Conservation (phyloP, 306 rosid genomes). For the Carpinus fangiana region DNA sequence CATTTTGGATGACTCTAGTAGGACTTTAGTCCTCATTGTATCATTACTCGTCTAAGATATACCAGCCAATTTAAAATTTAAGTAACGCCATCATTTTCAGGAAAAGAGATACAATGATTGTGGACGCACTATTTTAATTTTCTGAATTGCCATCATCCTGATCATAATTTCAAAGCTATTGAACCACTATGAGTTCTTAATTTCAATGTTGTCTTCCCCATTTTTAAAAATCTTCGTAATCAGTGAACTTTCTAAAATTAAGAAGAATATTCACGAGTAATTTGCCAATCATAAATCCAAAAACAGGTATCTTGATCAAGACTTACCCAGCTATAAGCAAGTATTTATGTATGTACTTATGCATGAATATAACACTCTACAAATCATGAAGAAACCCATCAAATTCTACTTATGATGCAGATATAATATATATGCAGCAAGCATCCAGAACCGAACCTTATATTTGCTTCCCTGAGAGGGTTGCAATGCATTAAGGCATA, state of each 20-base stretch:
- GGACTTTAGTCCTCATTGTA: no score
- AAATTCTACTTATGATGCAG: conserved; percentile 23
- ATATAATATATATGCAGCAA: conserved; percentile 38
- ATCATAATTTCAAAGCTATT: neutral
- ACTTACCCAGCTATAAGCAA: conserved; percentile 19
- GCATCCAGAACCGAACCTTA: conserved; percentile 81
- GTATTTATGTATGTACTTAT: conserved; percentile 10
- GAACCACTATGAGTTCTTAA: neutral
- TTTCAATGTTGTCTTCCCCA: neutral
- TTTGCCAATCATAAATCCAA: neutral
- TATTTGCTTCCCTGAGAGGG: conserved; percentile 77
- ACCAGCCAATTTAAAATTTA: neutral
- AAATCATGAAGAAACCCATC: conserved; percentile 15
- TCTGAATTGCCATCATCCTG: neutral
- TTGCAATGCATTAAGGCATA: conserved; percentile 91
- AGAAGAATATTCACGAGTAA: no score
- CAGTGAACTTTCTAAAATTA: neutral
- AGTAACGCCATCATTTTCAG: neutral
- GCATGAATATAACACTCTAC: neutral
- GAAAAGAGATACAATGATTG: neutral
- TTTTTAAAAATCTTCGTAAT: neutral
- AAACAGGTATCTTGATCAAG: neutral
- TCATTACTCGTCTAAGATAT: neutral
- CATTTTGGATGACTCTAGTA: no score
- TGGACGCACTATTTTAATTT: neutral